Conservation (phyloP, 2,329 filamentous ascomycete species). For the Leptographium radiaticola region DNA sequence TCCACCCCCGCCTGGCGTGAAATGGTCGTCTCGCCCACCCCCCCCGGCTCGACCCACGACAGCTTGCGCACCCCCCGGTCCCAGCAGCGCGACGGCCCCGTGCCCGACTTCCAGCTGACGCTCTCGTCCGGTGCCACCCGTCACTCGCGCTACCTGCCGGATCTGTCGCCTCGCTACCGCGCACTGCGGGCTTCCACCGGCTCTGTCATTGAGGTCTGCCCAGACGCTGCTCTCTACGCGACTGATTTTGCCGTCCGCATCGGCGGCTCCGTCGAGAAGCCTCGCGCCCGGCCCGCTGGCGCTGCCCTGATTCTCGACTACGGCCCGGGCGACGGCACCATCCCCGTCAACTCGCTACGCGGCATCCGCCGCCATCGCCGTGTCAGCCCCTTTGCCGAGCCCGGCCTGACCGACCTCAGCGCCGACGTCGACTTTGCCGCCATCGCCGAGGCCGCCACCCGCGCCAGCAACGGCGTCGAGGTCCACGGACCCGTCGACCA, state of each 20-base stretch:
- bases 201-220: slow-evolving; percentile 78
- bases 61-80: slow-evolving; percentile 40
- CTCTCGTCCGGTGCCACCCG: slow-evolving; percentile 64
- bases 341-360: slow-evolving; percentile 80
- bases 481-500: slow-evolving; percentile 88
- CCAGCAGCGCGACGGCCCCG: slow-evolving; percentile 30
- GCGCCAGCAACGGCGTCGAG: slow-evolving; percentile 67
- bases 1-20: slow-evolving; percentile 61
- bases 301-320: slow-evolving; percentile 96
- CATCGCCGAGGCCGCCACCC: slow-evolving; percentile 67
- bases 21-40: slow-evolving; percentile 60
- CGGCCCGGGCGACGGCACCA: slow-evolving; percentile 55
- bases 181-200: slow-evolving; percentile 54
- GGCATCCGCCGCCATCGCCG: slow-evolving; percentile 68
- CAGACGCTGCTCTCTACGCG: slow-evolving; percentile 70
- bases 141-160: slow-evolving; percentile 73
- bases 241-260: slow-evolving; percentile 75
- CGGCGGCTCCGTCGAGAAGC: slow-evolving; percentile 46
- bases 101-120: slow-evolving; percentile 79
- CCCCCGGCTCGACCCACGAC: slow-evolving; percentile 37
- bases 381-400: slow-evolving; percentile 66
- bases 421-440: slow-evolving; percentile 90
- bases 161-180: slow-evolving; percentile 66
- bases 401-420: slow-evolving; percentile 76
- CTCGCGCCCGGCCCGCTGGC: slow-evolving; percentile 55